Evolutionary conservation across 768 basidiomycete genomes (phyloP), one percentile per base, ranked within the genome.

Genomic region (Boletus edulis): DNA sequence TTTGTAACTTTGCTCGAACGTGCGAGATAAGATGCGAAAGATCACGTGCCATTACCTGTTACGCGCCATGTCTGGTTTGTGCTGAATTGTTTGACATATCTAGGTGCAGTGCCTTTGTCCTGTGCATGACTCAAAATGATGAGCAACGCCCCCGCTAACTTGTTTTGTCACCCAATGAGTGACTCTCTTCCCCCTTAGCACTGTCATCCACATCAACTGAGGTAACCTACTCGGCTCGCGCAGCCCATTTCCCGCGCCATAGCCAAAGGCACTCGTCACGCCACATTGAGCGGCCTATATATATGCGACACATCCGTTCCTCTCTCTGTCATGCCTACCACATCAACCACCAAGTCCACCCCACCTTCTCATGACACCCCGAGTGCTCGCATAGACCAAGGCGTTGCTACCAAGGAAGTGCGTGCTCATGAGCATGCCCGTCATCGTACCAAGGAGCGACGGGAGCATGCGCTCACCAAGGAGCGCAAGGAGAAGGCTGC

Each of bases 381-480:
- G 42, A 50, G 37, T 43, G 43, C 52, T 48, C 57, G 58, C 45
- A 18, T 64, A 47, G 61, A 60, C 39, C 66, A 61, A 49, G 56
- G 55, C 27, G 11, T 48, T 3, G 50, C 7, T 27, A 46, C 61
- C 34, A 71, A 71, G 51, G 70, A 73, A 48, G 62, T 63, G 38
- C 70, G 70, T 15, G 72, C 70, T 20, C 62, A 58, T 13, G 70
- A 71, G 59, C 72, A 68, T 31, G 70, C 70, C 9, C 70, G 72
- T 53, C 70, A 70, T 32, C 70, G 62, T 22, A 60, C 53, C 51
- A 71, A 70, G 56, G 67, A 70, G 52, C 68, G 69, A 27, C 71
- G 51, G 47, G 71, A 67, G 56, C 65, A 72, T 10, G 59, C 62
- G 13, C 67, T 69, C 6, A 56, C 61, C 10, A 69, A 58, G 69